Percentiles rank a stretch among this genome's conserved stretches.
Conservation (phyloP, 805 yeast species). For the Candida germanica region DNA sequence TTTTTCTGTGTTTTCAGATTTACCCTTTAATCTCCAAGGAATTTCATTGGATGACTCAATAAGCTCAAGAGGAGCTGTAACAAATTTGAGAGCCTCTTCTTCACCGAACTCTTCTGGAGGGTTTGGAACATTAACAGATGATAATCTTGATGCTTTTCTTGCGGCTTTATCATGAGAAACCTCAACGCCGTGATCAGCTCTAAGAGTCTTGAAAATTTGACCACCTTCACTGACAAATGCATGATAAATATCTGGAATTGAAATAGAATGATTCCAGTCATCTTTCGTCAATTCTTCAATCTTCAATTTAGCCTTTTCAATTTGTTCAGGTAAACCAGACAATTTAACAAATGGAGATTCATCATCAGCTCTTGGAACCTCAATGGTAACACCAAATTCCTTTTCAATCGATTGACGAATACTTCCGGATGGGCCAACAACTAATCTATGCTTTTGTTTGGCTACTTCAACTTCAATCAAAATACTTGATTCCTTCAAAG, state of each 20-base stretch:
- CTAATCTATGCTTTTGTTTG: conserved; percentile 66
- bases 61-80: conserved; percentile 29
- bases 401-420: conserved; percentile 69
- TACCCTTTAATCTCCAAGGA: conserved; percentile 69
- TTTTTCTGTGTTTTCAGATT: conserved; percentile 45
- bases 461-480: conserved; percentile 57
- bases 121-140: conserved; percentile 38
- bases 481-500: conserved; percentile 57
- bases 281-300: conserved; percentile 61
- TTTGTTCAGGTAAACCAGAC: conserved; percentile 63
- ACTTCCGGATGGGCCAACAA: conserved; percentile 81
- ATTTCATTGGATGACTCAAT: conserved; percentile 31
- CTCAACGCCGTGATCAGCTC: conserved; percentile 51
- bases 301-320: conserved; percentile 61
- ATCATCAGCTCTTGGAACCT: conserved; percentile 61
- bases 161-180: conserved; percentile 55
- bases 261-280: conserved; percentile 50
- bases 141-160: conserved; percentile 49
- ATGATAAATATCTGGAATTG: conserved; percentile 57
- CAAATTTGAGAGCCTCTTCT: conserved; percentile 41
- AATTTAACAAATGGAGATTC: conserved; percentile 52
- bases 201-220: conserved; percentile 52
- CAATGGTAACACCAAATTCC: conserved; percentile 60
- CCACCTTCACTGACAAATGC: conserved; percentile 67
- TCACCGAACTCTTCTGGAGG: conserved; percentile 44